Conservation (phyloP, 257 asterid species). For the Solanum piurae region DNA sequence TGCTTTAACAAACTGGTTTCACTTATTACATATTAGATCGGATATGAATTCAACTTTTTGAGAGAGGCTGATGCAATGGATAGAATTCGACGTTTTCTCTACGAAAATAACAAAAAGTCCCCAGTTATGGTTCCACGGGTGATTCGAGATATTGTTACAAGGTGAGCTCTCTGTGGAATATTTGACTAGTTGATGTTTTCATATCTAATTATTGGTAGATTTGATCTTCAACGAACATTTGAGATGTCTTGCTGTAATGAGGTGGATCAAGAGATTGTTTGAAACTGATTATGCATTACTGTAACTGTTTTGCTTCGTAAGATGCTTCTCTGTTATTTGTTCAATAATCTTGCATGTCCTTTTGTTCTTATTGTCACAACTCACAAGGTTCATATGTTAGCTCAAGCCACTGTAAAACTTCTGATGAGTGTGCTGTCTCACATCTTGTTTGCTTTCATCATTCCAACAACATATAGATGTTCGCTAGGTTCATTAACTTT, state of each 20-base stretch:
- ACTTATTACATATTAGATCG: constrained; percentile 44
- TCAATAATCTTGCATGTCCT: background rate
- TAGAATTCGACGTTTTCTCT: constrained; percentile 58
- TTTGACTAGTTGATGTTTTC: background rate
- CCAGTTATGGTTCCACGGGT: constrained; percentile 79
- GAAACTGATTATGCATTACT: background rate
- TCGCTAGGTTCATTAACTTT: background rate
- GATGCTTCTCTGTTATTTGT: background rate
- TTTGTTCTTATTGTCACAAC: background rate
- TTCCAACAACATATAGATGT: background rate
- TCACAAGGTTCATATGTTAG: background rate
- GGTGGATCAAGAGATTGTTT: background rate
- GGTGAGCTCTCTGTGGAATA: constrained; percentile 26
- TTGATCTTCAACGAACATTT: background rate
- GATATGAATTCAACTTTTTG: constrained; percentile 77
- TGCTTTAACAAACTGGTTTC: background rate
- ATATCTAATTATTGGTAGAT: background rate
- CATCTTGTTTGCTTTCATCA: background rate
- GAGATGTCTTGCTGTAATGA: background rate
- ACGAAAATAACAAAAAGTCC: constrained; percentile 54
- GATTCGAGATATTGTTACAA: constrained; percentile 50
- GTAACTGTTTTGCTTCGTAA: background rate
- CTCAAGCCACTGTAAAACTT: background rate
- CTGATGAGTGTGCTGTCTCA: background rate
- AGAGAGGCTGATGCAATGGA: constrained; percentile 98